These are phyloP conservation scores for Dioscorea cayenensis DNA, from an alignment of 116 monocot genomes.

Conservation along the genomic window DNA sequence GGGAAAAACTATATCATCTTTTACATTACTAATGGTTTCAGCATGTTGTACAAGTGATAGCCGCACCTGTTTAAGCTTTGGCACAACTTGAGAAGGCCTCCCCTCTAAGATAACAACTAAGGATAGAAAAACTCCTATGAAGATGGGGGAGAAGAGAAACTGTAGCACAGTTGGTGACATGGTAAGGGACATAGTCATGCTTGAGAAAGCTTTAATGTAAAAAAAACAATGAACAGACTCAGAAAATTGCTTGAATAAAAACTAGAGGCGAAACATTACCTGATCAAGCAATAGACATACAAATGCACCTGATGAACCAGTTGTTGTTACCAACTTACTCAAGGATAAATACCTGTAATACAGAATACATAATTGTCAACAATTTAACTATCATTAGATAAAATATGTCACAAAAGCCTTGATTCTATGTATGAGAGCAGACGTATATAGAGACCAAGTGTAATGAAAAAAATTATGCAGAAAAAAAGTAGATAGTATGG, in stretches of 20 bases:
- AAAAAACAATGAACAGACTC: not conserved
- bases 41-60: conserved; percentile 8
- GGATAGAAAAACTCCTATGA: conserved; percentile 73
- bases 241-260: not conserved
- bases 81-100: conserved; percentile 71
- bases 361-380: not conserved
- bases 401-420: not conserved
- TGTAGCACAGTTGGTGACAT: conserved; percentile 15
- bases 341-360: conserved; percentile 76
- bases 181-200: not conserved
- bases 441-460: not conserved
- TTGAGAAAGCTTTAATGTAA: not conserved
- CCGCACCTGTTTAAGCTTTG: conserved; percentile 84
- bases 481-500: not conserved
- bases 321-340: conserved; percentile 59
- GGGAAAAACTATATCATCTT: conserved; percentile 3
- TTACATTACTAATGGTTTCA: not conserved
- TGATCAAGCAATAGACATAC: conserved; percentile 88
- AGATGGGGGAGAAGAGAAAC: conserved; percentile 90
- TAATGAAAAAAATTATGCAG: not conserved
- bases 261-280: conserved; percentile 28
- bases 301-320: conserved; percentile 64
- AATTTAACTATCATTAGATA: not conserved
- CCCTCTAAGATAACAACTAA: conserved; percentile 79
- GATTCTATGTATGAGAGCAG: not conserved